Base-by-base conservation (phyloP, 805 yeast species). In the Starmerella roubikii region DNA sequence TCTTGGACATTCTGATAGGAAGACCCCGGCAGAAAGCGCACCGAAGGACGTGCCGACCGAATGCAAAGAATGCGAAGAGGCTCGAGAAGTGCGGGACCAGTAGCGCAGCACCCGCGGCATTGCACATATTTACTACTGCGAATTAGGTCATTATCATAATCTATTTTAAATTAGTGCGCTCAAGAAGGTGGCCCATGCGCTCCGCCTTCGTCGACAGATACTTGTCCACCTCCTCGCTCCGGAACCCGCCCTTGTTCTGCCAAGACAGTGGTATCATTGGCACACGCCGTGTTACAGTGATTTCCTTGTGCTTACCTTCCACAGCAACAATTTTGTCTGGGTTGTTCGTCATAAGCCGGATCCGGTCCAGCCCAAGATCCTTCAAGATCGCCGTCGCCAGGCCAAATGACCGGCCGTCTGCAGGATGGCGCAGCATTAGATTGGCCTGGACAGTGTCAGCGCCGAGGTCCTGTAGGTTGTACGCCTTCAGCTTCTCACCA, bases 381-480 rank as follows among this genome's bases (percentile, higher is more conserved):
- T 78, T 55, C 38, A 91, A 65, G 28, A 91, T 91, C 2, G 97
- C 91, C 9, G 96, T 91, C 6, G 97, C 98, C 44, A 91, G 65
- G 1, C 91, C 76, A 57, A 88, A 91, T 32, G 86, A 79, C 52
- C 99, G 74, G n/a, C 82, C 94, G 59, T 91, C 99, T 0, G 96
- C 97, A 5, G 99, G 99, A 54, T 91, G 99, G 51, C 94, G 72
- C 46, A 91, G 68, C 63, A 91, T 58, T 42, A 91, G 63, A 59
- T 91, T 91, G 8, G 98, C 98, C 58, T 86, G 93, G 3, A 91
- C 97, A 0, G 99, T 91, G 58, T 91, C 99, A 7, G 97, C 97
- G 6, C 99, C 99, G 41, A 91, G 66, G 61, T 91, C 99, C 64
- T 91, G 99, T 48, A 91, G 65, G 56, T 91, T 91, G 60, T 91